A percentile compares a stretch with the other conserved stretches of the same genome.
These are phyloP conservation scores for Dendrobium chrysotoxum DNA, from an alignment of 106 monocot genomes.

Conservation along the genomic window DNA sequence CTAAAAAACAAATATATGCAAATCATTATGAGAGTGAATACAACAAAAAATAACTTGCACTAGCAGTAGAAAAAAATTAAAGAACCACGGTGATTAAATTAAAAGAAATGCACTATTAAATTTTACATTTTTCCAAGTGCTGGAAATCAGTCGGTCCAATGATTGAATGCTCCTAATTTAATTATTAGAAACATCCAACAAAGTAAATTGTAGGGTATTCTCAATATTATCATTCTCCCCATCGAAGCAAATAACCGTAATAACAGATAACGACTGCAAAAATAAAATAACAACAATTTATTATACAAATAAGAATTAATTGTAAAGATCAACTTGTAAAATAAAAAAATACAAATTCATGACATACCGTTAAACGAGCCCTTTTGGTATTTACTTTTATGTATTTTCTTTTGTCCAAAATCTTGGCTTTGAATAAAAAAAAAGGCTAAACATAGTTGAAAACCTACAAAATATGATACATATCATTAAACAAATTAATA, in stretches of 20 bases:
- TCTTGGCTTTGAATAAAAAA: slow-evolving; percentile 93
- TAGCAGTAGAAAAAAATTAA: too few relatives aligned
- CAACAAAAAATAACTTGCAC: background rate
- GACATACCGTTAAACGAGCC: slow-evolving; percentile 67
- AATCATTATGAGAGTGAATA: background rate
- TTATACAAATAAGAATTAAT: background rate
- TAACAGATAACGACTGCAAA: slow-evolving; percentile 78
- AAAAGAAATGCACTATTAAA: background rate
- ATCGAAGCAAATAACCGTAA: slow-evolving; percentile 80
- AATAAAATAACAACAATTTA: background rate
- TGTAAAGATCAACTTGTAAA: too few relatives aligned
- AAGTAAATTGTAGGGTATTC: slow-evolving; percentile 60
- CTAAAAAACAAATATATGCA: slow-evolving; percentile 17
- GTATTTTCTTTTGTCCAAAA: slow-evolving; percentile 96
- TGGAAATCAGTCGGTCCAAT: slow-evolving; percentile 73
- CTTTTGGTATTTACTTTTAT: slow-evolving; percentile 84
- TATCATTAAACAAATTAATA: background rate
- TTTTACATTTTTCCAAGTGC: slow-evolving; percentile 80
- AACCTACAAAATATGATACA: slow-evolving; percentile 39
- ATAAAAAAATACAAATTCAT: background rate
- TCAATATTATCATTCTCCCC: slow-evolving; percentile 66
- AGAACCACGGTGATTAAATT: background rate
- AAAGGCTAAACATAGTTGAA: slow-evolving; percentile 75
- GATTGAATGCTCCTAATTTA: slow-evolving; percentile 39
- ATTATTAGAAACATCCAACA: slow-evolving; percentile 40